A percentile compares a stretch with the other conserved stretches of the same genome.
Evolutionary conservation across 2,329 filamentous ascomycete species (phyloP).

Genomic region (Graphium sp.): DNA sequence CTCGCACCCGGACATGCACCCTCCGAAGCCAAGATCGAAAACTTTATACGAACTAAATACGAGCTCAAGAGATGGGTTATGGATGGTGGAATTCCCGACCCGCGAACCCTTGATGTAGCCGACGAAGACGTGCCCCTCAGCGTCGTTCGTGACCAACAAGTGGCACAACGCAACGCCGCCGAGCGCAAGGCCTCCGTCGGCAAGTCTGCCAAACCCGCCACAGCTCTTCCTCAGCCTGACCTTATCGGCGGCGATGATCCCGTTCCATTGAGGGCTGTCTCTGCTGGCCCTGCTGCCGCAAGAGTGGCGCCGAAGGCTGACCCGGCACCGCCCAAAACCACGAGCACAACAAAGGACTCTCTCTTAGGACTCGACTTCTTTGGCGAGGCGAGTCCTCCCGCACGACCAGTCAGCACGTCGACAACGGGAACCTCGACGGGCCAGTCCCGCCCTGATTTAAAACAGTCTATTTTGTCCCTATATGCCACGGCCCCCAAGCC

Average conservation of each 20-base stretch:
- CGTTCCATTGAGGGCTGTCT: slow-evolving; percentile 54
- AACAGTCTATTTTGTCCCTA: slow-evolving; percentile 91
- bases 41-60: slow-evolving; percentile 98
- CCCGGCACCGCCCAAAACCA: slow-evolving; percentile 48
- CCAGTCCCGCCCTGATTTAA: slow-evolving; percentile 78
- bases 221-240: slow-evolving; percentile 43
- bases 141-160: slow-evolving; percentile 50
- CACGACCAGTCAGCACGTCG: slow-evolving; percentile 63
- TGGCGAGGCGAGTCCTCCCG: slow-evolving; percentile 49
- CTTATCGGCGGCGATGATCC: slow-evolving; percentile 68
- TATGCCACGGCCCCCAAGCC: slow-evolving; percentile 75
- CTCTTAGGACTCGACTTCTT: slow-evolving; percentile 86
- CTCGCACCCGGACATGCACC: slow-evolving; percentile 79
- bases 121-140: slow-evolving; percentile 64
- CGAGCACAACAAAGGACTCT: slow-evolving; percentile 74
- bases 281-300: slow-evolving; percentile 46
- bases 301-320: slow-evolving; percentile 35
- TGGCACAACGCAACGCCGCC: slow-evolving; percentile 40
- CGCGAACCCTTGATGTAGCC: slow-evolving; percentile 66
- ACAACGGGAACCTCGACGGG: slow-evolving; percentile 40
- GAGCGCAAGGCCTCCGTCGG: slow-evolving; percentile 41
- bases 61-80: slow-evolving; percentile 99
- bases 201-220: slow-evolving; percentile 18
- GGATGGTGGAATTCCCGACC: slow-evolving; percentile 89
- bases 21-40: slow-evolving; percentile 96